phyloP scores from a whole-genome alignment of 148 eudicot species.

The Spergularia bocconei region DNA sequence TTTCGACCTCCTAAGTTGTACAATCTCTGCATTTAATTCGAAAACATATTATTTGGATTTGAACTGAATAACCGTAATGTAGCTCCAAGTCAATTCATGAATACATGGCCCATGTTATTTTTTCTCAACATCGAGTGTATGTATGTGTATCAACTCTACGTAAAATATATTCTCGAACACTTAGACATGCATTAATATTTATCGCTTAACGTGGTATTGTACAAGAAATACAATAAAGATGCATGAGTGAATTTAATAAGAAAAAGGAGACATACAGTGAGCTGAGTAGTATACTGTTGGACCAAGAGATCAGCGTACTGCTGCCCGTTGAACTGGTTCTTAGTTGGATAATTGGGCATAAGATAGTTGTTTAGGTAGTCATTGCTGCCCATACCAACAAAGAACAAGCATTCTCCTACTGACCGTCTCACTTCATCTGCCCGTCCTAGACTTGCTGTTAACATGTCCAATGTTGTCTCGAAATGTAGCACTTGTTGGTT shows the following conservation, averaged over 20 bases:
- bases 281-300: conserved; percentile 62
- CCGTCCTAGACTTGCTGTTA: conserved; percentile 43
- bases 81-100: no score
- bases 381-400: conserved; percentile 96
- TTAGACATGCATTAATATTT: no score
- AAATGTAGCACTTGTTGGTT: conserved; percentile 71
- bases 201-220: no score
- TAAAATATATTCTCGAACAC: no score
- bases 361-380: conserved; percentile 96
- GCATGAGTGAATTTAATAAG: no score
- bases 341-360: conserved; percentile 82
- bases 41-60: no score
- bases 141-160: no score
- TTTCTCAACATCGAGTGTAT: no score
- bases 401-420: conserved; percentile 54
- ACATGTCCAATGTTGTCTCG: conserved; percentile 58
- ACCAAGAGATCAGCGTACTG: conserved; percentile 67
- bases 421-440: conserved; percentile 48
- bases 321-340: conserved; percentile 54
- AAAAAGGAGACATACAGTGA: conserved; percentile 44
- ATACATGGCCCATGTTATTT: no score
- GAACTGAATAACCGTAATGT: no score
- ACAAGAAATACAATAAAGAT: not conserved
- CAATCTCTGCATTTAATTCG: conserved; percentile 44
- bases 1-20: conserved; percentile 86